Percentiles rank a stretch among this genome's conserved stretches.
phyloP scores from a whole-genome alignment of 768 basidiomycete species.

The Tulasnella sp. region DNA sequence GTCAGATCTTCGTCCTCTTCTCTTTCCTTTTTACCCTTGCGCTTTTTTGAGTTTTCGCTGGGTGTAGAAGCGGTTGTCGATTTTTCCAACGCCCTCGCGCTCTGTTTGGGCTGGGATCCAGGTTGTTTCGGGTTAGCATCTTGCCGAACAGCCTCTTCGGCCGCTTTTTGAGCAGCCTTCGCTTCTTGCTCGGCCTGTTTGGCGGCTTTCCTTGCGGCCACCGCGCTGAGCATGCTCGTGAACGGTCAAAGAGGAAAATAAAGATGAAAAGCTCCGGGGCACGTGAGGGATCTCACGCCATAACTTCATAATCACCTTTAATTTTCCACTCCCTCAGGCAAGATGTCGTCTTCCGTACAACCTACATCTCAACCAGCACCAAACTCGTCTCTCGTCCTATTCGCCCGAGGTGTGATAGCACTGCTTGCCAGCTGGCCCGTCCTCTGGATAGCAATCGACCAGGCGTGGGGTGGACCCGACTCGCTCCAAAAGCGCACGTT shows the following conservation, averaged over 20 bases:
- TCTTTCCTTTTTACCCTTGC: neutral
- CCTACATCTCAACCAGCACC: constrained; percentile 20
- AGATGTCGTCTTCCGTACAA: constrained; percentile 24
- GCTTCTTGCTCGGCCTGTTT: neutral
- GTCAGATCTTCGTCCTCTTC: neutral
- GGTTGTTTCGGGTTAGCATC: neutral
- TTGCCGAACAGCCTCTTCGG: neutral
- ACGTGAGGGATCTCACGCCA: neutral
- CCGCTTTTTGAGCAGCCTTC: neutral
- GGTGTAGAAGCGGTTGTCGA: neutral
- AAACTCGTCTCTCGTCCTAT: constrained; percentile 40
- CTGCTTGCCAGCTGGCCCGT: constrained; percentile 77
- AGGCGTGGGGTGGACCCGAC: constrained; percentile 77
- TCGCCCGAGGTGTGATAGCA: constrained; percentile 78
- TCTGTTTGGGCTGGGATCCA: neutral
- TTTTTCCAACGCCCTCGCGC: neutral
- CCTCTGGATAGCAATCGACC: constrained; percentile 72
- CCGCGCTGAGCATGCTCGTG: constrained; percentile 10
- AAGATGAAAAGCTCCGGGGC: neutral
- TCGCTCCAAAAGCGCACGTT: constrained; percentile 64
- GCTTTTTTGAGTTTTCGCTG: neutral
- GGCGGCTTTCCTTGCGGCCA: constrained; percentile 12
- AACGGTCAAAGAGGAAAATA: neutral
- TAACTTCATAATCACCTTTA: neutral
- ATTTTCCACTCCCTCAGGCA: neutral